phyloP scores from a whole-genome alignment of 2,329 filamentous ascomycete genomes.

The Epichloe amarillans region DNA sequence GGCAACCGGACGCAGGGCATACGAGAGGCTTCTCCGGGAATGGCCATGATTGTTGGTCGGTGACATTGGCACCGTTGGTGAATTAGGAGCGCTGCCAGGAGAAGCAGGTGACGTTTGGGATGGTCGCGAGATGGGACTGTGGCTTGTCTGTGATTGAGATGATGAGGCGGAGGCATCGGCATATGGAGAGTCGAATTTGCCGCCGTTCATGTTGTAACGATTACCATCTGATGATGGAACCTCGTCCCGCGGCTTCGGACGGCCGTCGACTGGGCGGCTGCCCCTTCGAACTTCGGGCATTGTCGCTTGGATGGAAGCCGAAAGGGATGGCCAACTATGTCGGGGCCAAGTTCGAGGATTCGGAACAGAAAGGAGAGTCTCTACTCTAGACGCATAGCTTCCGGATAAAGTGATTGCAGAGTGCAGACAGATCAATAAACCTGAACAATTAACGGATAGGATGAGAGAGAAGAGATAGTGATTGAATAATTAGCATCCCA shows the following conservation, averaged over 20 bases:
- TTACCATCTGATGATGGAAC: not conserved
- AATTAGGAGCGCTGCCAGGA: not conserved
- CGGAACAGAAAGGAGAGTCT: no score
- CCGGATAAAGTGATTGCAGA: no score
- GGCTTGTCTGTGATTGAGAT: not conserved
- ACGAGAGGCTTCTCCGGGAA: slow-evolving; percentile 21
- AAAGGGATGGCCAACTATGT: no score
- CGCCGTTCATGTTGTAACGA: not conserved
- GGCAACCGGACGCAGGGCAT: slow-evolving; percentile 20
- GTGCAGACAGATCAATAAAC: no score
- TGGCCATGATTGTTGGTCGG: not conserved
- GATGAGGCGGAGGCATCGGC: not conserved
- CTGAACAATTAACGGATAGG: no score
- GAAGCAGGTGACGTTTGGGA: not conserved
- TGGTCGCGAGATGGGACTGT: not conserved
- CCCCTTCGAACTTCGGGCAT: slow-evolving; percentile 20
- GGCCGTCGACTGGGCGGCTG: slow-evolving; percentile 11
- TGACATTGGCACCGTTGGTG: not conserved
- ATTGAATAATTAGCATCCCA: no score
- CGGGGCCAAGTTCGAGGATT: no score
- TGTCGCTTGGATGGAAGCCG: not conserved
- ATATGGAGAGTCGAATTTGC: not conserved
- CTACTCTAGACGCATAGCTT: no score
- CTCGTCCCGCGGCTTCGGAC: not conserved
- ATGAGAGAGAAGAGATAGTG: no score